phyloP scores from a whole-genome alignment of 2,329 filamentous ascomycete genomes.

The Alternaria gaisen region DNA sequence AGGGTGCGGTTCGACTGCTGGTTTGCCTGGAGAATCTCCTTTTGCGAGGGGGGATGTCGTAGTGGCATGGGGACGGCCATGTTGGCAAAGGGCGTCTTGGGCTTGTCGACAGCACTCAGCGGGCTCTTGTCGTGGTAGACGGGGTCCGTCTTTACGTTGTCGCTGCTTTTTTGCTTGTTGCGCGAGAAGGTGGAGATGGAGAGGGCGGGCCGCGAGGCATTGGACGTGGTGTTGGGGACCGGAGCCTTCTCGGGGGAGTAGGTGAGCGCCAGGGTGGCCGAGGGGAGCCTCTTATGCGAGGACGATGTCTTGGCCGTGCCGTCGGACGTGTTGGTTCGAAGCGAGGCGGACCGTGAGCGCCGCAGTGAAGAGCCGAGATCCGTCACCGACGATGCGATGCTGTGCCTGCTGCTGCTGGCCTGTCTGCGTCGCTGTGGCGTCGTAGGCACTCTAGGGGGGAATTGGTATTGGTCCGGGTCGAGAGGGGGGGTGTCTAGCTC shows the following conservation, averaged over 20 bases:
- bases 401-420: constrained; percentile 42
- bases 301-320: constrained; percentile 39
- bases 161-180: constrained; percentile 47
- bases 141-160: constrained; percentile 36
- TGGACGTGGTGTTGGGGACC: constrained; percentile 25
- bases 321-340: constrained; percentile 50
- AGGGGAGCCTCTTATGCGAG: constrained; percentile 47
- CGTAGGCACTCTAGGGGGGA: constrained; percentile 25
- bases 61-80: constrained; percentile 41
- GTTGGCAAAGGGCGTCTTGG: constrained; percentile 43
- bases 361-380: constrained; percentile 52
- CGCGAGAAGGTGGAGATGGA: constrained; percentile 51
- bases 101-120: constrained; percentile 44
- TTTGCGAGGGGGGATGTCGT: constrained; percentile 38
- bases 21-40: constrained; percentile 37
- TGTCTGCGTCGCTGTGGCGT: constrained; percentile 42
- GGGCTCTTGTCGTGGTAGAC: constrained; percentile 41
- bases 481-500: constrained; percentile 18
- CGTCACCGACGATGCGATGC: constrained; percentile 47
- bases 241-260: constrained; percentile 48
- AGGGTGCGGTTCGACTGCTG: constrained; percentile 34
- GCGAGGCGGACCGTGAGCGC: constrained; percentile 51
- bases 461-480: constrained; percentile 32
- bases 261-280: constrained; percentile 47
- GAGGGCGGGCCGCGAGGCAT: constrained; percentile 46